Conservation (phyloP, 768 basidiomycete genomes). For the Lentinus tigrinus region DNA sequence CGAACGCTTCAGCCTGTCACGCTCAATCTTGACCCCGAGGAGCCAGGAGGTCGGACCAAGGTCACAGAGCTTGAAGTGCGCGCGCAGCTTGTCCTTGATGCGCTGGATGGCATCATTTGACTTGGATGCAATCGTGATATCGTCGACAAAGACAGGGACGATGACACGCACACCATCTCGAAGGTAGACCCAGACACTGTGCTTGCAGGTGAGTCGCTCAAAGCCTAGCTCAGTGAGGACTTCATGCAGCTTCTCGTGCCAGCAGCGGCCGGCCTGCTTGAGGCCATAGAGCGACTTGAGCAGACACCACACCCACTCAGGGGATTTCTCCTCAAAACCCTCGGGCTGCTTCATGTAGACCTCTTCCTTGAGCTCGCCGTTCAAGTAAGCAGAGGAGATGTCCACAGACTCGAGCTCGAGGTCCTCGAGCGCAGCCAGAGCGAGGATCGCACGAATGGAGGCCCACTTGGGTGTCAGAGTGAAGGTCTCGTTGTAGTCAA, state of each 20-base stretch:
- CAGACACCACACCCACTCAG: conserved; percentile 6
- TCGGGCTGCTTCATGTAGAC: conserved; percentile 31
- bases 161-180: conserved; percentile 25
- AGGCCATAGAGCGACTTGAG: conserved; percentile 42
- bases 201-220: conserved; percentile 24
- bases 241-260: conserved; percentile 35
- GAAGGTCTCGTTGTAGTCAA: conserved; percentile 36
- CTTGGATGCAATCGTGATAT: conserved; percentile 31
- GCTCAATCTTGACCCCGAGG: conserved; percentile 3
- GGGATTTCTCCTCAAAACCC: conserved; percentile 19
- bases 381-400: conserved; percentile 28
- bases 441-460: conserved; percentile 23
- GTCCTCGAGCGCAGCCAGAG: conserved; percentile 24
- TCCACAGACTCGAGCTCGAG: conserved; percentile 28
- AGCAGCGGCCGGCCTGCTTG: conserved; percentile 38
- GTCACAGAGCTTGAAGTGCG: conserved; percentile 1
- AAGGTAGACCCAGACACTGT: conserved; percentile 30
- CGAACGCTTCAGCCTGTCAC: not conserved
- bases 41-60: not conserved
- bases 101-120: conserved; percentile 12
- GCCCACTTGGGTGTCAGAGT: conserved; percentile 25
- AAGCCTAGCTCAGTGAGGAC: conserved; percentile 25
- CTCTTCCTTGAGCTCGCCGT: conserved; percentile 28
- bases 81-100: not conserved
- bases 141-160: conserved; percentile 30